Evolutionary conservation across 2,329 filamentous ascomycete species (phyloP), one percentile per base, ranked within the genome.

Genomic region (Cytospora leucostoma): DNA sequence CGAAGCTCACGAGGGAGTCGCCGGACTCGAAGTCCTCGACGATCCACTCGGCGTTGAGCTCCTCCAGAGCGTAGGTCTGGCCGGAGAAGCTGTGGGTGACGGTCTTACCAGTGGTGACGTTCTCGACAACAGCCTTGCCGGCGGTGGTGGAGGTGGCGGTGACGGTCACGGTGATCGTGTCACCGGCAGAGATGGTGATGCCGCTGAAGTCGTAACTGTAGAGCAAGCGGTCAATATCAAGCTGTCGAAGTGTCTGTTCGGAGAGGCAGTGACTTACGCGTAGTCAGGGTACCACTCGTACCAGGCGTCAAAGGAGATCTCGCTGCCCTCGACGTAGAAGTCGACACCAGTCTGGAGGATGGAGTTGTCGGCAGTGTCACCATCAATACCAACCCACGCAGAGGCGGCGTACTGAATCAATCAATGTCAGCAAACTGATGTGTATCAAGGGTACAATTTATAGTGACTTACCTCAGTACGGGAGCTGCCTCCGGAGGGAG

Each of bases 11-110:
- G 58, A 80, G 75, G 2, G 68, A 65, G 47, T 67, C 66, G 47
- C 74, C 73, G 3, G 71, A 67, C 64, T 78, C 72, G 66, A 81
- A 84, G 63, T 84, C 82, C 74, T 87, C 84, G 15, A 87, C 83
- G 67, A 88, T 87, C 84, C 84, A 88, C 70, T 88, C 85, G 12
- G 83, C 85, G 65, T 86, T 86, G 68, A 80, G 79, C 69, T 84
- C 77, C 69, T 80, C 83, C 15, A 87, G 78, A 17, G 69, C 66
- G n/a, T 72, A 73, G 2, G 71, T 70, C 56, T 83, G 74, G 59
- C 74, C 76, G 49, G 69, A 74, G 71, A 87, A 80, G 4, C 74
- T 78, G 73, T 88, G 80, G 17, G 77, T 78, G 34, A 83, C 83
- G 5, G 70, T 78, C 68, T 80, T 71, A 35, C 82, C 83, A 4